These are phyloP conservation scores for Pyrenula aspistea DNA, from an alignment of 495 filamentous ascomycete species.

Conservation along the genomic window DNA sequence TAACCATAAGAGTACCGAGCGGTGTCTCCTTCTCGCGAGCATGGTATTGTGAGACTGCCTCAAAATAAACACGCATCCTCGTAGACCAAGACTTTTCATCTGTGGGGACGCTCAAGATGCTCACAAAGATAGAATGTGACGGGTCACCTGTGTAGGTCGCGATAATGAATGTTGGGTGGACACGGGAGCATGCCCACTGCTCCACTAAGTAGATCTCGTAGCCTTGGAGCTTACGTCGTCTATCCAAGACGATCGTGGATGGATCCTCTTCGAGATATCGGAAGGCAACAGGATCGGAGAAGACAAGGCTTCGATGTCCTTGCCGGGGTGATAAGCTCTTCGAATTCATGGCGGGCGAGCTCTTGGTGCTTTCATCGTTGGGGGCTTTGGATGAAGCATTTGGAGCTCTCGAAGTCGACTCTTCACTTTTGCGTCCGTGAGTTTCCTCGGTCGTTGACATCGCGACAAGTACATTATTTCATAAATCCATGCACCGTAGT, in stretches of 20 bases:
- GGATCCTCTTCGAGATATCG: constrained; percentile 85
- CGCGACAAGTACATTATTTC: constrained; percentile 1
- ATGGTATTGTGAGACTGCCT: constrained; percentile 70
- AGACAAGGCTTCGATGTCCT: constrained; percentile 44
- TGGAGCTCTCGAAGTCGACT: not conserved
- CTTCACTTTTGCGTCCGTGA: not conserved
- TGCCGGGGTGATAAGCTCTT: constrained; percentile 1
- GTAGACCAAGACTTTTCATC: constrained; percentile 75
- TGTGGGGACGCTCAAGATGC: constrained; percentile 73
- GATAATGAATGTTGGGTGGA: constrained; percentile 83
- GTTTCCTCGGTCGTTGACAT: not conserved
- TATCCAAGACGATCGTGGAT: constrained; percentile 61
- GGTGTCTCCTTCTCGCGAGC: constrained; percentile 71
- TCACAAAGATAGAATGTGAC: constrained; percentile 61
- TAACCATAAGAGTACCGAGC: constrained; percentile 81
- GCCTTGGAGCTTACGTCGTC: constrained; percentile 55
- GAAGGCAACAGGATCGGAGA: constrained; percentile 65
- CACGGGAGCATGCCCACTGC: constrained; percentile 92
- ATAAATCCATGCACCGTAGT: not conserved
- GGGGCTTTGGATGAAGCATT: not conserved
- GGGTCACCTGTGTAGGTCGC: constrained; percentile 86
- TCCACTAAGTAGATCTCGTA: constrained; percentile 94
- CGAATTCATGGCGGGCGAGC: not conserved
- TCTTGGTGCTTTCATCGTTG: not conserved
- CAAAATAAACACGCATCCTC: constrained; percentile 70